A percentile compares a stretch with the other conserved stretches of the same genome.
These are phyloP conservation scores for Ceratocystiopsis brevicomis DNA, from an alignment of 2,329 filamentous ascomycete genomes.

Conservation along the genomic window DNA sequence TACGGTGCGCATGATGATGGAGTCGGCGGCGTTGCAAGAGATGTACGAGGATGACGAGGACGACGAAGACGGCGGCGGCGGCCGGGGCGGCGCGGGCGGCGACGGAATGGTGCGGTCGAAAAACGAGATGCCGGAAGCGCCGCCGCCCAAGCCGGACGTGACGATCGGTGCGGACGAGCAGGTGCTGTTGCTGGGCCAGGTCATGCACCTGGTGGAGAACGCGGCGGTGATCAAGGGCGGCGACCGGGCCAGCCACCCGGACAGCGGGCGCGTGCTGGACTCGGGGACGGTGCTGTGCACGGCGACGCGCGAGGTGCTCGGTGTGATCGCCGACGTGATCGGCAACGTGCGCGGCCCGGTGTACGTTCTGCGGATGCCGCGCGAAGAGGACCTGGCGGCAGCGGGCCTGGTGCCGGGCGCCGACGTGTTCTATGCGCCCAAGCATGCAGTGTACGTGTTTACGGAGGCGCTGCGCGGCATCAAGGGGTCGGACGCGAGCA, in stretches of 20 bases:
- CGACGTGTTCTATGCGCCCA: constrained; percentile 60
- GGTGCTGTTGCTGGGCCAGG: constrained; percentile 53
- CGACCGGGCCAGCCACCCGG: constrained; percentile 46
- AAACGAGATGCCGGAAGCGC: constrained; percentile 53
- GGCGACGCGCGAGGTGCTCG: constrained; percentile 56
- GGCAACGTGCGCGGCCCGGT: constrained; percentile 71
- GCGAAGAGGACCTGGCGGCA: constrained; percentile 41
- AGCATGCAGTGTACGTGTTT: constrained; percentile 68
- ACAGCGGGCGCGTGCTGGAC: constrained; percentile 48
- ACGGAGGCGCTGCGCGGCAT: constrained; percentile 59
- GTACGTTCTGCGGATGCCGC: constrained; percentile 61
- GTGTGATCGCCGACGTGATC: constrained; percentile 67
- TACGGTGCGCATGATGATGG: constrained; percentile 69
- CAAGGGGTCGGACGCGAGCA: constrained; percentile 88
- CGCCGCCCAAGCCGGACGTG: constrained; percentile 57
- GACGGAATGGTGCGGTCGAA: constrained; percentile 49
- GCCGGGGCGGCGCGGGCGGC: constrained; percentile 14
- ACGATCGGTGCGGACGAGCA: constrained; percentile 59
- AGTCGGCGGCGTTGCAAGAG: constrained; percentile 37
- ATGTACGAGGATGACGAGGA: constrained; percentile 21
- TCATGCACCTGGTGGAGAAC: constrained; percentile 64
- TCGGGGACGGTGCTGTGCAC: constrained; percentile 67
- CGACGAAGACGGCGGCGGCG: constrained; percentile 18
- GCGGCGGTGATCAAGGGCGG: constrained; percentile 62
- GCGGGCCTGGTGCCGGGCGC: constrained; percentile 49